Conservation (phyloP, 177 flowering plant genomes). For the Viscum album region DNA sequence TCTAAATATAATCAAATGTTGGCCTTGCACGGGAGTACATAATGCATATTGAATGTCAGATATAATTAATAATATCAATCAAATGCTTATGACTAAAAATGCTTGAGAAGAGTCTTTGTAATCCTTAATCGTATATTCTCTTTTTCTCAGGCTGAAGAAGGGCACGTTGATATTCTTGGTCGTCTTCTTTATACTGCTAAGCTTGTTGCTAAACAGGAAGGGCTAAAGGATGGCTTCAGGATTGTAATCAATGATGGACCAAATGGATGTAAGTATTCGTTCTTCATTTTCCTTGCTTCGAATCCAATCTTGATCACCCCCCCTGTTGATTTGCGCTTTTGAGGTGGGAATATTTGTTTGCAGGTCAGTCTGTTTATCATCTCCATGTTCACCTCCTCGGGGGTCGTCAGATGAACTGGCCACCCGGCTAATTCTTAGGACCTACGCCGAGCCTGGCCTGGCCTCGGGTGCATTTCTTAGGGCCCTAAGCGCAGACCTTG, state of each 20-base stretch:
- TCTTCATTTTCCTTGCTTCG: not conserved
- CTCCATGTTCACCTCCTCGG: slow-evolving; percentile 84
- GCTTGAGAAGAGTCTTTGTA: too few relatives aligned
- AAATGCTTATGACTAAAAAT: too few relatives aligned
- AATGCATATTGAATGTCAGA: too few relatives aligned
- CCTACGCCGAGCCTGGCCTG: too few relatives aligned
- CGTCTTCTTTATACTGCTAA: slow-evolving; percentile 77
- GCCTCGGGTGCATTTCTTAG: too few relatives aligned
- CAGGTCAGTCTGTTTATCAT: slow-evolving; percentile 97
- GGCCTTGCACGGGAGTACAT: too few relatives aligned
- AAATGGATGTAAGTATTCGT: slow-evolving; percentile 46
- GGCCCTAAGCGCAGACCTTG: too few relatives aligned
- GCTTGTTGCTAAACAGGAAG: slow-evolving; percentile 84
- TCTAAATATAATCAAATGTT: too few relatives aligned
- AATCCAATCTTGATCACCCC: not conserved
- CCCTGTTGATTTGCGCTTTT: not conserved
- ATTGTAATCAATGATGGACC: slow-evolving; percentile 97
- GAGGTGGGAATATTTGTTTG: slow-evolving; percentile 6
- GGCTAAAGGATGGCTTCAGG: slow-evolving; percentile 77
- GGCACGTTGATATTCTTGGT: slow-evolving; percentile 79
- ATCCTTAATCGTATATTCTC: too few relatives aligned
- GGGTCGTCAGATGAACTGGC: slow-evolving; percentile 98
- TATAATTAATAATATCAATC: too few relatives aligned
- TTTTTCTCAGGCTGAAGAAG: slow-evolving; percentile 67
- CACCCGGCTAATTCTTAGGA: slow-evolving; percentile 82